Conservation (phyloP, 352 stramenopile species). For the Phytophthora boehmeriae region DNA sequence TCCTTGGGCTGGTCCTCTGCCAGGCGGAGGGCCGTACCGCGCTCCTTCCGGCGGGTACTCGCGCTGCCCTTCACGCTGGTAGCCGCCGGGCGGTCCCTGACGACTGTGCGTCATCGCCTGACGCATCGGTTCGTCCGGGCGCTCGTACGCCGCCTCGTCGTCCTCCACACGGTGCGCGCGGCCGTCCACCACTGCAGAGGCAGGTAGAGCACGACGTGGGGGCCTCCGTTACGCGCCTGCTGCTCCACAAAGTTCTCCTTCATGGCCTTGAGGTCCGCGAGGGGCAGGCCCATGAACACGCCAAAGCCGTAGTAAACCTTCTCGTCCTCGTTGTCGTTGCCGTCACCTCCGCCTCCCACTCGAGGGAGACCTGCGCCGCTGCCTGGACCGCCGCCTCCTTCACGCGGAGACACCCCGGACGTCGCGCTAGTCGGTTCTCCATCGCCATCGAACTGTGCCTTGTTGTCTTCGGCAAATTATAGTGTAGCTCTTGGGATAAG, state of each 20-base stretch:
- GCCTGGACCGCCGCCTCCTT: conserved; percentile 7
- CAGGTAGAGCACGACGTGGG: conserved; percentile 14
- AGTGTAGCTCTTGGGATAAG: too few species aligned
- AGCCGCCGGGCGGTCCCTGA: conserved; percentile 23
- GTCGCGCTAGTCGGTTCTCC: conserved; percentile 50
- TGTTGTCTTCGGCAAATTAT: conserved; percentile 4
- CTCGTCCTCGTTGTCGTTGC: conserved; percentile 79
- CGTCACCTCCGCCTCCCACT: conserved; percentile 38
- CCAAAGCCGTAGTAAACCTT: conserved; percentile 91
- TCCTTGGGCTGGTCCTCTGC: conserved; percentile 4
- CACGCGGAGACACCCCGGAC: conserved; percentile 10
- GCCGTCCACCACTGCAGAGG: conserved; percentile 17
- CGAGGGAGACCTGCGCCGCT: conserved; percentile 24
- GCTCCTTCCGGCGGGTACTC: conserved; percentile 22
- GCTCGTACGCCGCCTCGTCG: conserved; percentile 22
- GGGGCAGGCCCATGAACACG: conserved; percentile 86
- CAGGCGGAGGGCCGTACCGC: conserved; percentile 13
- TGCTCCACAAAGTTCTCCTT: conserved; percentile 80
- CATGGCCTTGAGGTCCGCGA: conserved; percentile 86
- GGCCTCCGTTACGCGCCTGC: conserved; percentile 40
- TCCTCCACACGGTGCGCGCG: conserved; percentile 27
- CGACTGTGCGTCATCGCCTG: conserved; percentile 22
- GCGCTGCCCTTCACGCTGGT: conserved; percentile 16
- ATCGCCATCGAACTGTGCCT: conserved; percentile 29
- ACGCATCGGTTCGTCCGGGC: conserved; percentile 19